A percentile compares a stretch with the other conserved stretches of the same genome.
Evolutionary conservation across 345 rosid genomes (phyloP).

Genomic region (Melastoma malabathricum): DNA sequence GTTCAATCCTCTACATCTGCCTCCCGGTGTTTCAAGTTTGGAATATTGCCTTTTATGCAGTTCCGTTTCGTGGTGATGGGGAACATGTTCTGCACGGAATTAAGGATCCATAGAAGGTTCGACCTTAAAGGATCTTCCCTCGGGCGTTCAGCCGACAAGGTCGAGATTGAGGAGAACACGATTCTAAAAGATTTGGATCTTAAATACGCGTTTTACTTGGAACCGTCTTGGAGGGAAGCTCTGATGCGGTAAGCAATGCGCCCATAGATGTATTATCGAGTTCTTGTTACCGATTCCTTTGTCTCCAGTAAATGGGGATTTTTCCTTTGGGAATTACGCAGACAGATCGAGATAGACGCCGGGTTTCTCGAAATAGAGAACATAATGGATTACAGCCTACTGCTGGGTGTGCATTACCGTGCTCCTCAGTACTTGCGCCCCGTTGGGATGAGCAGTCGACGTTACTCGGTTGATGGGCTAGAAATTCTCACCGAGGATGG

Average conservation of each 20-base stretch:
- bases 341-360: slow-evolving; percentile 84
- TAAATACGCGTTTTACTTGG: slow-evolving; percentile 59
- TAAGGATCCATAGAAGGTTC: slow-evolving; percentile 87
- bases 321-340: slow-evolving; percentile 10
- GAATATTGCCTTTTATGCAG: slow-evolving; percentile 27
- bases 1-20: no score
- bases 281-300: neutral
- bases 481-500: slow-evolving; percentile 91
- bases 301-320: neutral
- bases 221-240: slow-evolving; percentile 92
- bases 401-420: slow-evolving; percentile 94
- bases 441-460: slow-evolving; percentile 25
- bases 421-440: slow-evolving; percentile 82
- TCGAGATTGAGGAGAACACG: slow-evolving; percentile 91
- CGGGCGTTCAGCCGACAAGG: slow-evolving; percentile 82
- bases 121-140: slow-evolving; percentile 94
- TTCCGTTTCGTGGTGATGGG: slow-evolving; percentile 99
- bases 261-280: neutral
- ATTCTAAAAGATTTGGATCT: slow-evolving; percentile 95
- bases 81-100: slow-evolving; percentile 96
- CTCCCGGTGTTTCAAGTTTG: no score
- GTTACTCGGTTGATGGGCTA: slow-evolving; percentile 44
- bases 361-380: slow-evolving; percentile 67
- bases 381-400: slow-evolving; percentile 98
- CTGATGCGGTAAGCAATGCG: slow-evolving; percentile 46